Evolutionary conservation across 805 yeast genomes (phyloP).

Genomic region (Scheffersomyces lignosus): DNA sequence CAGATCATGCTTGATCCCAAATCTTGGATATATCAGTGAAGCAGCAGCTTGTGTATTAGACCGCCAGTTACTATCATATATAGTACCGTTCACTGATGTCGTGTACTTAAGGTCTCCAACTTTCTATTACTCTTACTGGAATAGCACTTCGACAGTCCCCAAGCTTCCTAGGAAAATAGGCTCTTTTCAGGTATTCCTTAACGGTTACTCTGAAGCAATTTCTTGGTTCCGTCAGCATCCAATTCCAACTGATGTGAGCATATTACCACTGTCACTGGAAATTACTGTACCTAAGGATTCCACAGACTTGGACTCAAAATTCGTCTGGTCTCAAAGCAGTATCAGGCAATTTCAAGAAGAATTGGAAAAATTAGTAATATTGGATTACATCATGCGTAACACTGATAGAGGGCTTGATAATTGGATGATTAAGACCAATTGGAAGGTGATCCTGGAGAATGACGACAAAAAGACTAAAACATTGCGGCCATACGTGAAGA

Average conservation of each 20-base stretch:
- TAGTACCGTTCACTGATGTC: conserved; percentile 68
- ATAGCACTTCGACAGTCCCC: conserved; percentile 24
- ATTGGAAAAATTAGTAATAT: conserved; percentile 65
- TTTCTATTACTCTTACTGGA: conserved; percentile 57
- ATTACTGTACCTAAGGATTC: conserved; percentile 11
- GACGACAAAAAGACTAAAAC: conserved; percentile 8
- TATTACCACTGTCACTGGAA: conserved; percentile 20
- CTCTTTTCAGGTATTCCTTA: conserved; percentile 62
- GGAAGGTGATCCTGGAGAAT: conserved; percentile 21
- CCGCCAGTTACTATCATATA: conserved; percentile 53
- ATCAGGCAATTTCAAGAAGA: conserved; percentile 57
- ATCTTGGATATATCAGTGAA: conserved; percentile 70
- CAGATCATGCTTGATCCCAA: conserved; percentile 68
- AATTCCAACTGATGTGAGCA: conserved; percentile 39
- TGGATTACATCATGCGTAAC: conserved; percentile 72
- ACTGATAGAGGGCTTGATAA: conserved; percentile 76
- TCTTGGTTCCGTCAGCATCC: conserved; percentile 58
- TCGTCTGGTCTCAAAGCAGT: conserved; percentile 54
- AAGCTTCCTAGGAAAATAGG: conserved; percentile 55
- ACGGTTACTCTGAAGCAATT: conserved; percentile 61
- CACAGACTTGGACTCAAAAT: conserved; percentile 16
- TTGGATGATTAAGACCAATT: conserved; percentile 70
- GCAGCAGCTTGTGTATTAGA: conserved; percentile 71
- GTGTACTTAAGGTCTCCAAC: conserved; percentile 47
- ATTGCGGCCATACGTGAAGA: conserved; percentile 41